Conservation (phyloP, 1,284 basidiomycete genomes). For the Xanthoconium separans region DNA sequence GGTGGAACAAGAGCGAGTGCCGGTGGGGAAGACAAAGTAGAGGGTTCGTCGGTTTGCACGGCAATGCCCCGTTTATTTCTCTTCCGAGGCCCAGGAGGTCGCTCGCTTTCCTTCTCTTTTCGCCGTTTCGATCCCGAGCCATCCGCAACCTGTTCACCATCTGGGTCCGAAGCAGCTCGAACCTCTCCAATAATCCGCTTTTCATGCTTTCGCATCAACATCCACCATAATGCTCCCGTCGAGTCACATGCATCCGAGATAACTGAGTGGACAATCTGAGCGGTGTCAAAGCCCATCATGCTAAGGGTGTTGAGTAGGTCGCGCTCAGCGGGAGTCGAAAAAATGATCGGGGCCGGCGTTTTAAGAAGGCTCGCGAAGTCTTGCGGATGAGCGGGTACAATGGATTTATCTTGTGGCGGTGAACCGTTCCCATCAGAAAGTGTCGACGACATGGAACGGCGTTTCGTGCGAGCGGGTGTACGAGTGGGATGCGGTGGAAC, state of each 20-base stretch:
- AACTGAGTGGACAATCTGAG: constrained; percentile 93
- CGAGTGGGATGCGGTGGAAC: constrained; percentile 68
- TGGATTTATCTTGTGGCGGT: constrained; percentile 47
- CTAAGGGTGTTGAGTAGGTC: constrained; percentile 77
- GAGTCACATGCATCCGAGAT: constrained; percentile 91
- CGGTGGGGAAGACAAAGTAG: constrained; percentile 47
- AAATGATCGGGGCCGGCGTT: constrained; percentile 74
- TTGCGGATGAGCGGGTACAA: constrained; percentile 45
- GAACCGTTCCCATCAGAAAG: constrained; percentile 60
- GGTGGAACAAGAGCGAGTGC: constrained; percentile 70
- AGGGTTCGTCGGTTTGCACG: constrained; percentile 28
- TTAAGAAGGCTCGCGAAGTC: constrained; percentile 76
- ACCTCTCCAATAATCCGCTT: constrained; percentile 49
- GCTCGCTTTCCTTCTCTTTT: constrained; percentile 34
- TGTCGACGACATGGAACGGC: constrained; percentile 87
- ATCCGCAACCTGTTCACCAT: constrained; percentile 27
- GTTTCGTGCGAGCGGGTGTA: constrained; percentile 92
- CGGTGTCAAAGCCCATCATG: constrained; percentile 85
- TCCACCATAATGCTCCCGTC: constrained; percentile 95
- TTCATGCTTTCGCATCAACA: constrained; percentile 80
- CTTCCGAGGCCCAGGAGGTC: constrained; percentile 18
- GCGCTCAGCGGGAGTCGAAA: constrained; percentile 82
- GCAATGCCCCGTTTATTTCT: constrained; percentile 24
- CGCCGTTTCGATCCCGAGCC: constrained; percentile 26
- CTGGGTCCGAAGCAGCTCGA: constrained; percentile 28